Base-by-base conservation (phyloP, 2,329 filamentous ascomycete species). In the Trichoderma atrobrunneum region DNA sequence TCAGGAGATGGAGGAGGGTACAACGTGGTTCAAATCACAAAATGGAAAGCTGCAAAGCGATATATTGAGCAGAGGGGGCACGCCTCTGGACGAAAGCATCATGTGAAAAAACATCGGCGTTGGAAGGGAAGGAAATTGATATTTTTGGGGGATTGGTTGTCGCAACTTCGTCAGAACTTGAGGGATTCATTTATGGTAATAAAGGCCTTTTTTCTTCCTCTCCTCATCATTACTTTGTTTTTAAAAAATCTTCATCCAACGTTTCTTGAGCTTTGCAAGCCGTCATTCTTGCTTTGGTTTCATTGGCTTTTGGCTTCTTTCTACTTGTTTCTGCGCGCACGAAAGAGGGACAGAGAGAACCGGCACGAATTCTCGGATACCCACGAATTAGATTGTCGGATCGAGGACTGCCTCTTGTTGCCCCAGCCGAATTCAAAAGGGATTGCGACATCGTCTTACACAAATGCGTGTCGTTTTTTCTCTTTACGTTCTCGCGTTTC, bases 1-100 rank as follows among this genome's bases (percentile, higher is more conserved):
- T 16, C 78, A 82, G 71, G 84, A 85, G 71, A 80, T 87, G 78
- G 83, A 86, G 73, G 81, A 85, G 73, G 84, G 81, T 18, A 80
- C 80, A n/a, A 79, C 80, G 24, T 87, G 85, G 85, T 85, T 84
- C 76, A 79, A 78, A 68, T 80, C 82, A 67, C 84, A 87, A 76
- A 85, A 82, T 48, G 81, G 83, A 69, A 80, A 79, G 54, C 73
- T 87, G 73, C 81, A 82, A 68, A 82, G 79, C 72, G 81, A 83
- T 70, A 68, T 78, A 51, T 72, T 74, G 51, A 83, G 79, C 65
- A 78, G 80, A 72, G 78, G 73, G 7, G 79, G 78, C 32, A 80
- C 81, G 43, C 80, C 81, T 12, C 81, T 81, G 79, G 79, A 79
- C 43, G 78, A 80, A 32, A 77, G 79, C 65, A 76, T 75, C 75